Base-by-base conservation (phyloP, 352 stramenopile genomes). In the Phytophthora pini region DNA sequence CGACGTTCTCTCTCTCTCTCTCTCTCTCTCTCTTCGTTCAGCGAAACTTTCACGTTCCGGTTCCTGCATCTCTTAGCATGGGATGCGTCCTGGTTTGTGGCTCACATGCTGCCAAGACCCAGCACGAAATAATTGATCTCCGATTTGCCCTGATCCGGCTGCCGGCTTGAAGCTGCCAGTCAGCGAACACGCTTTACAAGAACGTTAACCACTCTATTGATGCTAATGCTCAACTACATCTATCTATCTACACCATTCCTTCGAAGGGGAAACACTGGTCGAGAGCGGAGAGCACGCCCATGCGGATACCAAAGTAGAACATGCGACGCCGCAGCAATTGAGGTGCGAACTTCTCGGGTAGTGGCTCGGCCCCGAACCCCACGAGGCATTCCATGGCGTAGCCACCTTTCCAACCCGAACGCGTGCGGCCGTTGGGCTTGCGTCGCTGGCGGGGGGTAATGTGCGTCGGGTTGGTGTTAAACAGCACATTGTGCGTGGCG, bases 401-500 rank as follows among this genome's bases (percentile, higher is more conserved):
- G 8, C 39, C 44, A 24, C 64, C 56, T 63, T 72, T 73, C 45
- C 46, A 59, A 10, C 39, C 52, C 1, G 56, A 64, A 4, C 24
- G 54, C 12, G 52, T 57, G 6, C 52, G 40, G 20, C 61, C 62
- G 44, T 72, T 66, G 22, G 58, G 17, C 5, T 65, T 51, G 31
- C 70, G 69, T 38, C 49, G 47, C 24, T 82, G 80, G 5, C 76
- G 74, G 2, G 79, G 78, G 39, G 80, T 81, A 56, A 89, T 70
- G 61, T 88, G 72, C 8, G 70, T 79, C 32, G 79, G 74, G 8
- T 77, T 72, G 27, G 70, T 56, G 43, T 80, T 82, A 59, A 79
- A 83, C 43, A 82, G 32, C 40, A 70, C 65, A 49, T 75, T 77
- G 50, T 56, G 61, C 2, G 56, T 61, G 15, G 67, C 52, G n/a